Percentiles rank a stretch among this genome's conserved stretches.
These are phyloP conservation scores for Delphinella strobiligena DNA, from an alignment of 2,329 filamentous ascomycete species.

Conservation along the genomic window DNA sequence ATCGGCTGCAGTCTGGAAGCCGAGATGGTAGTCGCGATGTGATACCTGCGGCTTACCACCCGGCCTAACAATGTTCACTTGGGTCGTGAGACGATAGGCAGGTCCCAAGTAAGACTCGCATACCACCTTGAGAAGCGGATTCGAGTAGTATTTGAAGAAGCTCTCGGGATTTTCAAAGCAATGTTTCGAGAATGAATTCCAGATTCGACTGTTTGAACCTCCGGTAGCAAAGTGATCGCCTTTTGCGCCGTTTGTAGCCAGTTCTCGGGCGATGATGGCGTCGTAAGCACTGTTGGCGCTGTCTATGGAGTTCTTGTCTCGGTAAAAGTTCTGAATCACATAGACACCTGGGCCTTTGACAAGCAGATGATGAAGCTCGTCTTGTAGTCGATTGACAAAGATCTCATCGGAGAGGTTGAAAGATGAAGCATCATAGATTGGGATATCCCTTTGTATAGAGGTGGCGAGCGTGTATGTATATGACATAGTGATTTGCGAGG, in stretches of 20 bases:
- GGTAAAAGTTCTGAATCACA: conserved; percentile 43
- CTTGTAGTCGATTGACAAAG: conserved; percentile 36
- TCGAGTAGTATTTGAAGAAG: conserved; percentile 48
- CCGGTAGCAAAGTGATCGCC: conserved; percentile 51
- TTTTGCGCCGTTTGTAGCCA: conserved; percentile 21
- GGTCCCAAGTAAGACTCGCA: conserved; percentile 48
- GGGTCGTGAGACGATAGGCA: conserved; percentile 47
- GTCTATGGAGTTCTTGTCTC: conserved; percentile 28
- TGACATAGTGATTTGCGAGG: no score
- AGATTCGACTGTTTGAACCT: conserved; percentile 49
- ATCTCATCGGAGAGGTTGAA: no score
- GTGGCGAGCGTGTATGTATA: no score
- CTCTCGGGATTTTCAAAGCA: conserved; percentile 38
- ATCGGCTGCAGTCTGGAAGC: conserved; percentile 43
- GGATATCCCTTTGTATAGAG: no score
- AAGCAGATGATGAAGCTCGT: conserved; percentile 50
- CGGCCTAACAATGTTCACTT: conserved; percentile 51
- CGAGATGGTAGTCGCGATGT: conserved; percentile 54
- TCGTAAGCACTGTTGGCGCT: conserved; percentile 37
- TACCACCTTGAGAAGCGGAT: conserved; percentile 44
- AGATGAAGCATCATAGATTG: no score
- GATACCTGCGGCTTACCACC: conserved; percentile 44
- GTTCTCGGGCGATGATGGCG: conserved; percentile 37
- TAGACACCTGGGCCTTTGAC: conserved; percentile 47
- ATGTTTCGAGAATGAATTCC: conserved; percentile 56